A percentile compares a stretch with the other conserved stretches of the same genome.
Evolutionary conservation across 495 filamentous ascomycete species (phyloP).

Genomic region (Hyphodiscus hymeniophilus): DNA sequence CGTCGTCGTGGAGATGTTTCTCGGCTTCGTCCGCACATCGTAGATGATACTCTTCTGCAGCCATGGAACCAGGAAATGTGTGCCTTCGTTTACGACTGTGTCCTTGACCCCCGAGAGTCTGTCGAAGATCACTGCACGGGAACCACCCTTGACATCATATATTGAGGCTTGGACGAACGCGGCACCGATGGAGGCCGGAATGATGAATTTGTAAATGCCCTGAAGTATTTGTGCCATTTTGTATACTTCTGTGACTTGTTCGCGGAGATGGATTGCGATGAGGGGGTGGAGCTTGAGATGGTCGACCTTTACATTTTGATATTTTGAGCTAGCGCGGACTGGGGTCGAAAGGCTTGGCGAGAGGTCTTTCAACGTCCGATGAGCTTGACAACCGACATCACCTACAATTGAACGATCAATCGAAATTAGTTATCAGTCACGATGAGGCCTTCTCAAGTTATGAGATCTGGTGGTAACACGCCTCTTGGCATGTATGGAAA

Average conservation of each 20-base stretch:
- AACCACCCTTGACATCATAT: slow-evolving; percentile 95
- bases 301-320: slow-evolving; percentile 31
- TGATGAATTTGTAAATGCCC: slow-evolving; percentile 57
- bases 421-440: slow-evolving; percentile 27
- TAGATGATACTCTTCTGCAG: slow-evolving; percentile 91
- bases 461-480: slow-evolving; percentile 39
- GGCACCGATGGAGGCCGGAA: slow-evolving; percentile 60
- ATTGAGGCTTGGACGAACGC: slow-evolving; percentile 64
- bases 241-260: slow-evolving; percentile 10
- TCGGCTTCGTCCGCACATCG: slow-evolving; percentile 94
- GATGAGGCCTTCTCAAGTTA: slow-evolving; percentile 53
- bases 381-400: slow-evolving; percentile 14
- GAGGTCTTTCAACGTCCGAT: slow-evolving; percentile 7
- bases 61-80: slow-evolving; percentile 95
- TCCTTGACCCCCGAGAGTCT: slow-evolving; percentile 87
- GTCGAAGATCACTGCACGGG: slow-evolving; percentile 97
- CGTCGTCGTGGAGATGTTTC: slow-evolving; percentile 96
- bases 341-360: slow-evolving; percentile 24
- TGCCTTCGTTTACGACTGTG: slow-evolving; percentile 87
- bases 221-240: slow-evolving; percentile 56
- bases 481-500: slow-evolving; percentile 57
- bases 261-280: slow-evolving; percentile 6
- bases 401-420: slow-evolving; percentile 13
- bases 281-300: slow-evolving; percentile 13
- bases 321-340: slow-evolving; percentile 24